A percentile compares a stretch with the other conserved stretches of the same genome.
phyloP scores from a whole-genome alignment of 116 monocot species.

The Posidonia oceanica region DNA sequence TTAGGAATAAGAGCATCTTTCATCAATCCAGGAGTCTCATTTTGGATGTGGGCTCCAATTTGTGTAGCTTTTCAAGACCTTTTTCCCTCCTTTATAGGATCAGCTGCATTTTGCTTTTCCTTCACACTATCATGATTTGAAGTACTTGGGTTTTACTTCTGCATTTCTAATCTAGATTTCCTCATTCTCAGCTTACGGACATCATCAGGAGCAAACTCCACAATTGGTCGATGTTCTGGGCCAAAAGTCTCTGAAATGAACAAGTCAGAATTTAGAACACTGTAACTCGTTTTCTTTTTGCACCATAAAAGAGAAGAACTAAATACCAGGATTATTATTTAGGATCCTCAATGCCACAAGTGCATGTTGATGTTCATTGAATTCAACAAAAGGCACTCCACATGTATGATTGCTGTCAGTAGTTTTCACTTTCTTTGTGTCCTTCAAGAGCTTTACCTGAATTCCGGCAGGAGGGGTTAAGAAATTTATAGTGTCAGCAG shows the following conservation, averaged over 20 bases:
- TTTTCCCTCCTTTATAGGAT: background rate
- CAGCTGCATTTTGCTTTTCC: background rate
- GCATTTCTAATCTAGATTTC: slow-evolving; percentile 7
- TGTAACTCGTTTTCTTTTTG: background rate
- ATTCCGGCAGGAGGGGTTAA: background rate
- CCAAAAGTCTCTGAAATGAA: slow-evolving; percentile 69
- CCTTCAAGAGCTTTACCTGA: slow-evolving; percentile 87
- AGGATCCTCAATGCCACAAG: slow-evolving; percentile 91
- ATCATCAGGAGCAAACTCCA: slow-evolving; percentile 80
- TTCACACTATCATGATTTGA: background rate
- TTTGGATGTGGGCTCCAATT: background rate
- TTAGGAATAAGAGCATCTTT: background rate
- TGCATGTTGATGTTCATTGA: slow-evolving; percentile 90
- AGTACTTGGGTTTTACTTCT: slow-evolving; percentile 5
- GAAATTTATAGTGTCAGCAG: background rate
- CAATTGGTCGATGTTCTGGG: slow-evolving; percentile 75
- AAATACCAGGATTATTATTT: slow-evolving; percentile 94
- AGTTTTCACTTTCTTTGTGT: slow-evolving; percentile 56
- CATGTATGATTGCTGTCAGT: slow-evolving; percentile 29
- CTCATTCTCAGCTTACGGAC: slow-evolving; percentile 7
- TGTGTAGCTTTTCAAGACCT: background rate
- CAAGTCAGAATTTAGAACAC: background rate
- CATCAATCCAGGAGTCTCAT: background rate
- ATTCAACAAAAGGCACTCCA: slow-evolving; percentile 93
- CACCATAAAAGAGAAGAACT: background rate